phyloP scores from a whole-genome alignment of 495 filamentous ascomycete species.

The Letharia lupina region DNA sequence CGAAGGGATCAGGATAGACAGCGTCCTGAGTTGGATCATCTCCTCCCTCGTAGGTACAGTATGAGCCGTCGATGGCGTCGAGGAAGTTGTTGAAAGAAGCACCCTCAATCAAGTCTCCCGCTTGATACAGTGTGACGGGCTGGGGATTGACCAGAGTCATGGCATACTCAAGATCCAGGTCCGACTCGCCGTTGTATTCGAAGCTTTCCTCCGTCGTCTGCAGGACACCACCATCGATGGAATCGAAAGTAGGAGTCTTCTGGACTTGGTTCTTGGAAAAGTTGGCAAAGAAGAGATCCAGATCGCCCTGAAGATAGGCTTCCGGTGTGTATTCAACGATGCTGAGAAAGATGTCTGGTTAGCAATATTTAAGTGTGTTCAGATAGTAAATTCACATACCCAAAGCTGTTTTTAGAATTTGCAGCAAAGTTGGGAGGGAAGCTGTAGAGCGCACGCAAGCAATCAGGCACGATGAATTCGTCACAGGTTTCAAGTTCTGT shows the following conservation, averaged over 20 bases:
- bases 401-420: slow-evolving; percentile 40
- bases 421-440: slow-evolving; percentile 37
- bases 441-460: slow-evolving; percentile 46
- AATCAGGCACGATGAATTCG: slow-evolving; percentile 43
- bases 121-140: slow-evolving; percentile 49
- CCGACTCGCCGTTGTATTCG: slow-evolving; percentile 39
- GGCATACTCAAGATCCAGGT: slow-evolving; percentile 44
- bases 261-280: slow-evolving; percentile 39
- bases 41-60: slow-evolving; percentile 44
- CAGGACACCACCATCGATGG: slow-evolving; percentile 39
- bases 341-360: background rate
- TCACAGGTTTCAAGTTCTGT: slow-evolving; percentile 34
- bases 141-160: slow-evolving; percentile 52
- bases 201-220: slow-evolving; percentile 26
- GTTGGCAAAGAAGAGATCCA: slow-evolving; percentile 51
- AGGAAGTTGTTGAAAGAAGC: slow-evolving; percentile 45
- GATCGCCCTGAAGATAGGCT: slow-evolving; percentile 44
- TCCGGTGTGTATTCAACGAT: slow-evolving; percentile 41
- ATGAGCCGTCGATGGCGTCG: slow-evolving; percentile 55
- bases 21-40: slow-evolving; percentile 39
- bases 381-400: slow-evolving; percentile 16
- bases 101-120: slow-evolving; percentile 46
- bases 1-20: slow-evolving; percentile 40
- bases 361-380: background rate
- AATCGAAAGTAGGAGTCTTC: slow-evolving; percentile 35